A percentile compares a stretch with the other conserved stretches of the same genome.
phyloP scores from a whole-genome alignment of 306 rosid genomes.

The Malus fusca region DNA sequence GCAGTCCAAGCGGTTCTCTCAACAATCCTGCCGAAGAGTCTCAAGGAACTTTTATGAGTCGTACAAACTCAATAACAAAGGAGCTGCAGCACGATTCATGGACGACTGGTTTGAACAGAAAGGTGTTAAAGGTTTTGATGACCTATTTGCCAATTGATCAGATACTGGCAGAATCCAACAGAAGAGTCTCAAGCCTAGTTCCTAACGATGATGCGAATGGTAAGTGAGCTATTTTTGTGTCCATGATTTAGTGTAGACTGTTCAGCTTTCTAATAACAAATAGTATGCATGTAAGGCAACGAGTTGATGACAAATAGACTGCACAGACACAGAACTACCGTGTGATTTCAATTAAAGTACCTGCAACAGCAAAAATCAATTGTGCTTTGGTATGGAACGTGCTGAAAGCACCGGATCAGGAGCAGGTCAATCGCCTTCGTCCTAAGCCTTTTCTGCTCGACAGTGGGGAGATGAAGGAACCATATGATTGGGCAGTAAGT shows the following conservation, averaged over 20 bases:
- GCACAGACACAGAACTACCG: conserved; percentile 16
- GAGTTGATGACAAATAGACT: conserved; percentile 1
- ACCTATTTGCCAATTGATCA: conserved; percentile 10
- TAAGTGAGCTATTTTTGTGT: conserved; percentile 14
- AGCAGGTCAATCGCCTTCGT: conserved; percentile 5
- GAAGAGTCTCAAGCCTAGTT: conserved; percentile 44
- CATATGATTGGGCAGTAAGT: conserved; percentile 27
- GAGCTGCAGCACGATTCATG: conserved; percentile 68
- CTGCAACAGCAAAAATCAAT: conserved; percentile 17
- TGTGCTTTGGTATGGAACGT: conserved; percentile 16
- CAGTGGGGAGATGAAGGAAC: conserved; percentile 24
- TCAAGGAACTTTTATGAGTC: conserved; percentile 75
- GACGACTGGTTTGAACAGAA: conserved; percentile 62
- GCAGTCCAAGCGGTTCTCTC: conserved; percentile 71
- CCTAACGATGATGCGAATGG: conserved; percentile 28
- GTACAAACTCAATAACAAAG: conserved; percentile 61
- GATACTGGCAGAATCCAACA: conserved; percentile 19
- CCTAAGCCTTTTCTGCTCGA: conserved; percentile 24
- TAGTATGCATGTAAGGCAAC: neutral
- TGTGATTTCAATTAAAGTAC: conserved; percentile 24
- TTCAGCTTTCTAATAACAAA: neutral
- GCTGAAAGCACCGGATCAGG: conserved; percentile 12
- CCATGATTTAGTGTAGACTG: neutral
- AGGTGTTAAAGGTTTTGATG: neutral
- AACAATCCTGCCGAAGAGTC: conserved; percentile 54